phyloP scores from a whole-genome alignment of 768 basidiomycete genomes.

The Calocera viscosa region DNA sequence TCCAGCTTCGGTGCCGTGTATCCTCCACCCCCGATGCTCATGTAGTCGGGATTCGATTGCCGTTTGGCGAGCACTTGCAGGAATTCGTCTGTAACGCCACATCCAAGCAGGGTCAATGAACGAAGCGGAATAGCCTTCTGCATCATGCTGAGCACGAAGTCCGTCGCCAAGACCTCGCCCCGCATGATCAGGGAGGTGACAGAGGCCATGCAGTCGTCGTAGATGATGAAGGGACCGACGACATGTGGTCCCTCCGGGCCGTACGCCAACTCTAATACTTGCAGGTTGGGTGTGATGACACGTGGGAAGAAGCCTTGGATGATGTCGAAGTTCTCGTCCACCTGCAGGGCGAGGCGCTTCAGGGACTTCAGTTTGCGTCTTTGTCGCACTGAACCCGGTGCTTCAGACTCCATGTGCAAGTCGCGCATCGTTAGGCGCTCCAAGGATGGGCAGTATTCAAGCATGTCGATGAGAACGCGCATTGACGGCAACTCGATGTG shows the following conservation, averaged over 20 bases:
- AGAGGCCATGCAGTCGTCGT: slow-evolving; percentile 6
- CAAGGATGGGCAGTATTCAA: not conserved
- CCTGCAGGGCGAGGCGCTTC: not conserved
- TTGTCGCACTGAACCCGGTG: not conserved
- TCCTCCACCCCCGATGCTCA: not conserved
- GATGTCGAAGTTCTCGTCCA: slow-evolving; percentile 8
- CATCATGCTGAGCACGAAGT: slow-evolving; percentile 2
- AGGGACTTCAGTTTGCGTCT: not conserved
- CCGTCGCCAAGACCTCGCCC: slow-evolving; percentile 5
- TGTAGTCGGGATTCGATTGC: not conserved
- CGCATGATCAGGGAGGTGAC: slow-evolving; percentile 3
- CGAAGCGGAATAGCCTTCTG: not conserved
- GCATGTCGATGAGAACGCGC: not conserved
- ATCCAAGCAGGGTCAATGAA: not conserved
- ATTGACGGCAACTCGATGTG: slow-evolving; percentile 1
- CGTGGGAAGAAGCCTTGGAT: slow-evolving; percentile 3
- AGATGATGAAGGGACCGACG: not conserved
- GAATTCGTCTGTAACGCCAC: slow-evolving; percentile 4
- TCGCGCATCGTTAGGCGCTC: not conserved
- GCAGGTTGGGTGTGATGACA: not conserved
- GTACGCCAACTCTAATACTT: not conserved
- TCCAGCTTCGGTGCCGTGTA: not conserved
- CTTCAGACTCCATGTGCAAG: slow-evolving; percentile 1
- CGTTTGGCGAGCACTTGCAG: not conserved
- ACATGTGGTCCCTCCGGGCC: slow-evolving; percentile 1